phyloP scores from a whole-genome alignment of 495 filamentous ascomycete species.

The Delitschia confertaspora region DNA sequence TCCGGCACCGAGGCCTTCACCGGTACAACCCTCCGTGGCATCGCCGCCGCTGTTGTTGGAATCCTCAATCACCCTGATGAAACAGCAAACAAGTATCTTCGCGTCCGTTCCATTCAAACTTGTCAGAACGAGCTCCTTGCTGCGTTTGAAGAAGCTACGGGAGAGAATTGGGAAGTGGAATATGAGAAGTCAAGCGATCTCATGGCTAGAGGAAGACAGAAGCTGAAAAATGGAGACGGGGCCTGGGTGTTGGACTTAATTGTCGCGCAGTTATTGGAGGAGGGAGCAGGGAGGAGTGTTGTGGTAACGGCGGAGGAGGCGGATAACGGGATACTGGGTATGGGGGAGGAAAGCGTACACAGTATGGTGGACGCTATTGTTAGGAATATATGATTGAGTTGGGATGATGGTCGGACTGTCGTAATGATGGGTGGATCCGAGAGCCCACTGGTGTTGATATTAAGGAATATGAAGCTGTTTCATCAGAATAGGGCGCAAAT shows the following conservation, averaged over 20 bases:
- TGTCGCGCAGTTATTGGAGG: neutral
- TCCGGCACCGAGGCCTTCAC: slow-evolving; percentile 34
- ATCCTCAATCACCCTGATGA: slow-evolving; percentile 33
- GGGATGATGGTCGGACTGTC: too few species aligned
- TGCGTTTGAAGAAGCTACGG: slow-evolving; percentile 36
- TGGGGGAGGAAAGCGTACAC: neutral
- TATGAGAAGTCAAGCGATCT: neutral
- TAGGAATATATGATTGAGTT: too few species aligned
- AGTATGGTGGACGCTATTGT: too few species aligned
- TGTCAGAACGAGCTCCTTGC: slow-evolving; percentile 41
- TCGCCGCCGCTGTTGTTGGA: slow-evolving; percentile 35
- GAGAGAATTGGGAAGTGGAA: slow-evolving; percentile 34
- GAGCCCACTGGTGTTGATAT: too few species aligned
- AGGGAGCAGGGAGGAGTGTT: neutral
- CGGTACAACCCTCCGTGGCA: slow-evolving; percentile 34
- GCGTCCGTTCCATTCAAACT: slow-evolving; percentile 36
- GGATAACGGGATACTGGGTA: neutral
- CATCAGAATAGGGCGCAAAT: too few species aligned
- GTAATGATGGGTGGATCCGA: too few species aligned
- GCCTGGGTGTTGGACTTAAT: neutral
- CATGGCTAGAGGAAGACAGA: neutral
- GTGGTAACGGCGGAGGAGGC: neutral
- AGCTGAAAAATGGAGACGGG: neutral
- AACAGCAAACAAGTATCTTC: slow-evolving; percentile 40
- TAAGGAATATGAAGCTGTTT: too few species aligned